Conservation (phyloP, 495 filamentous ascomycete species). For the Penicillium lagena region DNA sequence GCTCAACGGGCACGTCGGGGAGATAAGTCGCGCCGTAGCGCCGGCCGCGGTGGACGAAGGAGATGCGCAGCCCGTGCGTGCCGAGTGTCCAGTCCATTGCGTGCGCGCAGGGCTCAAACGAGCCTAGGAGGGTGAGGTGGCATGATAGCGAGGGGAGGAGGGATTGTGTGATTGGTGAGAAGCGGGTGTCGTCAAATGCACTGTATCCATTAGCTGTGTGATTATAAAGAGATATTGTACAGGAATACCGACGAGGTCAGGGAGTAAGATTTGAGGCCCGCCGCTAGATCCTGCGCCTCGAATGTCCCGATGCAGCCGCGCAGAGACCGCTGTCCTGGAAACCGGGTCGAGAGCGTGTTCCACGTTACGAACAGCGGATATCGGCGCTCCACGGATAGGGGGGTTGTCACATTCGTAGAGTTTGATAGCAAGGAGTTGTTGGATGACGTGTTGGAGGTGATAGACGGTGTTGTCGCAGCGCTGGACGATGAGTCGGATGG, state of each 20-base stretch:
- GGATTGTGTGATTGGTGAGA: conserved; percentile 60
- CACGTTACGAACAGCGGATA: conserved; percentile 91
- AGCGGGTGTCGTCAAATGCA: conserved; percentile 82
- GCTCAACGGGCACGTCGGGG: conserved; percentile 85
- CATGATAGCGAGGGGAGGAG: conserved; percentile 67
- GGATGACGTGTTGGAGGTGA: conserved; percentile 31
- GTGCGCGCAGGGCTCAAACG: conserved; percentile 65
- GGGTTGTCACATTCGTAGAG: conserved; percentile 42
- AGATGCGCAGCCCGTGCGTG: conserved; percentile 74
- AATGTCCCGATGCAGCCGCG: conserved; percentile 98
- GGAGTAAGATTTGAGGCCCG: conserved; percentile 74
- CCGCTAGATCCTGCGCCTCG: conserved; percentile 64
- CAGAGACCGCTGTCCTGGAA: conserved; percentile 53
- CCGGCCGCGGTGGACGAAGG: conserved; percentile 59
- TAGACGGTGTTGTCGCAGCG: conserved; percentile 39
- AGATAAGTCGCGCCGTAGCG: conserved; percentile 73
- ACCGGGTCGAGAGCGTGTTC: conserved; percentile 57
- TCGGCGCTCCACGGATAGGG: conserved; percentile 18
- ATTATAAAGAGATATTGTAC: background rate
- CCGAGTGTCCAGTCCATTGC: conserved; percentile 84
- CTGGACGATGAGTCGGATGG: conserved; percentile 36
- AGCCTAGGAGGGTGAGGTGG: conserved; percentile 66
- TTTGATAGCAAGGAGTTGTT: conserved; percentile 31
- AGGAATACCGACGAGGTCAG: conserved; percentile 62
- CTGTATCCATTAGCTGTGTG: conserved; percentile 27